A percentile compares a stretch with the other conserved stretches of the same genome.
These are phyloP conservation scores for Cladophialophora immunda DNA, from an alignment of 2,329 filamentous ascomycete genomes.

Conservation along the genomic window DNA sequence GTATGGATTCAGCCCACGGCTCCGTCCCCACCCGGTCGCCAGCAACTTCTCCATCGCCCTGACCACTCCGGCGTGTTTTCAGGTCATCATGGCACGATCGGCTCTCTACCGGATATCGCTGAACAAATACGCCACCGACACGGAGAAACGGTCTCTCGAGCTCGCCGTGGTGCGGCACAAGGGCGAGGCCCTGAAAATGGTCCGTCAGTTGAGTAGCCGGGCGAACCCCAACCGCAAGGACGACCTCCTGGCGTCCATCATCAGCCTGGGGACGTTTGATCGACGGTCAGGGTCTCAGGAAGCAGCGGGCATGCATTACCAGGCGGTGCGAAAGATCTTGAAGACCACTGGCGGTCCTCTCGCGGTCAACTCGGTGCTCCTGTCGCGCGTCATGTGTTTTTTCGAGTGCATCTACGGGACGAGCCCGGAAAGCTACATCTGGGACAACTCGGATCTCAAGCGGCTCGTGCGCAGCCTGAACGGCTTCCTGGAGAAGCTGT, in stretches of 20 bases:
- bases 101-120: constrained; percentile 36
- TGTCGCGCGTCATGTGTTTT: constrained; percentile 36
- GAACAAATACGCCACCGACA: constrained; percentile 35
- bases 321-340: constrained; percentile 31
- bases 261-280: constrained; percentile 36
- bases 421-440: constrained; percentile 35
- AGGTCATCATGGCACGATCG: constrained; percentile 37
- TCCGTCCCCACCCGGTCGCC: constrained; percentile 36
- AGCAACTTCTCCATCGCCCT: constrained; percentile 39
- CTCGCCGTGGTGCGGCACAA: constrained; percentile 36
- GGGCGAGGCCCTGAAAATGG: constrained; percentile 33
- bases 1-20: constrained; percentile 38
- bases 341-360: constrained; percentile 35
- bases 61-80: constrained; percentile 37
- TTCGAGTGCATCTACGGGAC: constrained; percentile 39
- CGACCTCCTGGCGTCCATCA: constrained; percentile 36
- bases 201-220: constrained; percentile 27
- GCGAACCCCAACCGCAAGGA: constrained; percentile 31
- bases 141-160: constrained; percentile 30
- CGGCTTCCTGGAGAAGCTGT: constrained; percentile 23
- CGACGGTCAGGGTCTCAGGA: constrained; percentile 29
- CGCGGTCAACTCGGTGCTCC: constrained; percentile 30
- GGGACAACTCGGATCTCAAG: constrained; percentile 32
- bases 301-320: constrained; percentile 32
- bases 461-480: constrained; percentile 28